Base-by-base conservation (phyloP, 495 filamentous ascomycete species). In the Lichina pygmaea region DNA sequence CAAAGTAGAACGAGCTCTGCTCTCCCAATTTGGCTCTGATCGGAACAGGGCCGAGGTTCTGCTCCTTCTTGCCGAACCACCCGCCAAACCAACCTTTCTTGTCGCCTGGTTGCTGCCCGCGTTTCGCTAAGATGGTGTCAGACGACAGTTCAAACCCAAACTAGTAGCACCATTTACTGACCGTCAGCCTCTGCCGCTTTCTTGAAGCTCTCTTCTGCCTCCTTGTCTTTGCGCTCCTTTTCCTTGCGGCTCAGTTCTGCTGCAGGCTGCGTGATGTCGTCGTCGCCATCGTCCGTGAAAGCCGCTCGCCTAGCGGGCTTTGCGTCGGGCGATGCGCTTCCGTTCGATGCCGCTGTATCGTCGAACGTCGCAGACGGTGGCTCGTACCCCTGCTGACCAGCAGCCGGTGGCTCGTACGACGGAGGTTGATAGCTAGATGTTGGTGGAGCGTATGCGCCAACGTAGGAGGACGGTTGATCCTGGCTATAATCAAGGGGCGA, bases 21-120 rank as follows among this genome's bases (percentile, higher is more conserved):
- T 99, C 91, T 48, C 91, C 91, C 31, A 99, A 74, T 55, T 99
- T 95, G 43, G 91, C 91, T 53, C 70, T 74, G 60, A 94, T 86
- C 40, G 89, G 85, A 39, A 73, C 71, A 34, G 48, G 54, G 33
- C 44, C 49, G 46, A 60, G 60, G 44, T 70, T 62, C 37, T 53
- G 46, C 34, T 81, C 75, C 56, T 84, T 83, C 55, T 78, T 83
- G 46, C 66, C 71, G 48, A 89, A 85, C 86, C 86, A 93, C 47
- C 81, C 73, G 42, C 70, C 68, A 42, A 92, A 78, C 83, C 86
- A 94, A 42, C 81, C 75, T 55, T 81, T 79, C 63, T 85, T 86
- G 33, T 55, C 49, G n/a, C 44, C 50, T 7, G 57, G 44, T 32
- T 61, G 43, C 44, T 36, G 9, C 53, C 61, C 48, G 39, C 43